phyloP scores from a whole-genome alignment of 805 yeast species.

The Lipomyces sp. region DNA sequence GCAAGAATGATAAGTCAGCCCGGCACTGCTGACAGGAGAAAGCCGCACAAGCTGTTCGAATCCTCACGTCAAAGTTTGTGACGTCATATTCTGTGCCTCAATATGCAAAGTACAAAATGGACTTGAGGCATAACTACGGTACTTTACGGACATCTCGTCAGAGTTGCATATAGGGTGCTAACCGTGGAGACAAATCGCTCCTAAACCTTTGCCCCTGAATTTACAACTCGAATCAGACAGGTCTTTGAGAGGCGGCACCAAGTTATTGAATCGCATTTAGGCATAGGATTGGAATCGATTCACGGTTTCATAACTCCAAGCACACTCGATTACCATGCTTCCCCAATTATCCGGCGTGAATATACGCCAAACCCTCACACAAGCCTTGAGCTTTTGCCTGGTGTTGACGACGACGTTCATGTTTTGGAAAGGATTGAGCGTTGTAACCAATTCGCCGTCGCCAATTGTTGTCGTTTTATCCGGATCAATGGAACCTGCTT shows the following conservation, averaged over 20 bases:
- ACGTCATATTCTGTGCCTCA: no score
- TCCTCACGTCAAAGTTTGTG: no score
- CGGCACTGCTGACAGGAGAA: no score
- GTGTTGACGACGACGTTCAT: slow-evolving; percentile 88
- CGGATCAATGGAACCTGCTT: slow-evolving; percentile 99
- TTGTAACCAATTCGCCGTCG: slow-evolving; percentile 80
- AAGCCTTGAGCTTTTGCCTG: slow-evolving; percentile 72
- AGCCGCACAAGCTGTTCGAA: no score
- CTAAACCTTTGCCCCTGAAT: no score
- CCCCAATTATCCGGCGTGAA: slow-evolving; percentile 41
- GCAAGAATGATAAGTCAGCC: no score
- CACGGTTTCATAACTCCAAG: background rate
- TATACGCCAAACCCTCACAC: slow-evolving; percentile 53
- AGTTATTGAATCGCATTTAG: background rate
- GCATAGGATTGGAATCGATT: background rate
- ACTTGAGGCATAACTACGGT: no score
- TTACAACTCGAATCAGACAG: no score
- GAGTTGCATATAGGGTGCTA: no score
- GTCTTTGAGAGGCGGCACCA: background rate
- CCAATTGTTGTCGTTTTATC: slow-evolving; percentile 96
- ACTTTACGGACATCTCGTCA: no score
- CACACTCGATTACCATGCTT: slow-evolving; percentile 16
- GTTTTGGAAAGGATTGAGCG: slow-evolving; percentile 83
- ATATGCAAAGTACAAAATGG: no score
- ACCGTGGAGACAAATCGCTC: no score